A percentile compares a stretch with the other conserved stretches of the same genome.
phyloP scores from a whole-genome alignment of 176 grass and related monocot genomes.

The barley (Hordeum vulgare) region MorexV3_pseudomolecules_assembly NC_058522.1:488402073-488402572 shows the following conservation, averaged over 20 bases:
- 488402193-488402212: constrained; percentile 56
- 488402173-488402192: constrained; percentile 51
- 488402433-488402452: not conserved
- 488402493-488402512: too few species aligned
- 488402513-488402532: too few species aligned
- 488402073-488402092: constrained; percentile 47
- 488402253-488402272: not conserved
- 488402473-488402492: too few species aligned
- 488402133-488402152: constrained; percentile 64
- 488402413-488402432: not conserved
- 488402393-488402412: not conserved
- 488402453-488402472: not conserved
- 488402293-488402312: not conserved
- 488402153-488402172: constrained; percentile 58
- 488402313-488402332: not conserved
- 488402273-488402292: not conserved
- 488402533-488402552: too few species aligned
- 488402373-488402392: not conserved
- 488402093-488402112: constrained; percentile 51
- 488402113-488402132: constrained; percentile 52
- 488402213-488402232: constrained; percentile 42
- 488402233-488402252: not conserved
- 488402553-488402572: too few species aligned
- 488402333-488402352: not conserved
- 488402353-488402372: not conserved